Conservation (phyloP, 192 early-diverging fungal genomes). For the Fimicolochytrium jonesii region DNA sequence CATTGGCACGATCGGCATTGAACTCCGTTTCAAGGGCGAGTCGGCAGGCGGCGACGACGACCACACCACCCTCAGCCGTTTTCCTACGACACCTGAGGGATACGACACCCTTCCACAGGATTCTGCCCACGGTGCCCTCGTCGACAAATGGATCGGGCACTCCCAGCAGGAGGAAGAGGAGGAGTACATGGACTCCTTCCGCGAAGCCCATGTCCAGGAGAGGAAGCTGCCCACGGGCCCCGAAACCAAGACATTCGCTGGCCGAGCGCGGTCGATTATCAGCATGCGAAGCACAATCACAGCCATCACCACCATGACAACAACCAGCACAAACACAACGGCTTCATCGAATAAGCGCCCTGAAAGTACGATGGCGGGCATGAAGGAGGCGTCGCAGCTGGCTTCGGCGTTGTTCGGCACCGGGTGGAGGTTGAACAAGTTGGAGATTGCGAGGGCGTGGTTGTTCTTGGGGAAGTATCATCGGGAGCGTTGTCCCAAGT, state of each 20-base stretch:
- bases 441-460: slow-evolving; percentile 24
- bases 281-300: slow-evolving; percentile 5
- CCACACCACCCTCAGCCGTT: neutral
- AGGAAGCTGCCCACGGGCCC: neutral
- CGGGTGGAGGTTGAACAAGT: slow-evolving; percentile 34
- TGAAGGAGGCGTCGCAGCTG: slow-evolving; percentile 24
- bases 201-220: neutral
- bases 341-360: neutral
- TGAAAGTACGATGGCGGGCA: slow-evolving; percentile 13
- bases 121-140: neutral
- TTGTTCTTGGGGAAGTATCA: slow-evolving; percentile 22
- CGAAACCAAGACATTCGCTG: too few relatives aligned
- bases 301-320: neutral
- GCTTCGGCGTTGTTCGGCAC: slow-evolving; percentile 27
- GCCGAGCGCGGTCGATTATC: slow-evolving; percentile 5
- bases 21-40: slow-evolving; percentile 14
- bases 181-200: slow-evolving; percentile 6
- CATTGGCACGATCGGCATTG: slow-evolving; percentile 17
- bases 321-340: neutral
- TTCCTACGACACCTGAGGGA: neutral
- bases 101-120: neutral
- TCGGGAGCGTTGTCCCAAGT: slow-evolving; percentile 12
- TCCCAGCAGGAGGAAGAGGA: slow-evolving; percentile 10
- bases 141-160: slow-evolving; percentile 1
- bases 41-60: neutral